phyloP scores from a whole-genome alignment of 192 early-diverging fungal genomes.

The Coemansia sp. region DNA sequence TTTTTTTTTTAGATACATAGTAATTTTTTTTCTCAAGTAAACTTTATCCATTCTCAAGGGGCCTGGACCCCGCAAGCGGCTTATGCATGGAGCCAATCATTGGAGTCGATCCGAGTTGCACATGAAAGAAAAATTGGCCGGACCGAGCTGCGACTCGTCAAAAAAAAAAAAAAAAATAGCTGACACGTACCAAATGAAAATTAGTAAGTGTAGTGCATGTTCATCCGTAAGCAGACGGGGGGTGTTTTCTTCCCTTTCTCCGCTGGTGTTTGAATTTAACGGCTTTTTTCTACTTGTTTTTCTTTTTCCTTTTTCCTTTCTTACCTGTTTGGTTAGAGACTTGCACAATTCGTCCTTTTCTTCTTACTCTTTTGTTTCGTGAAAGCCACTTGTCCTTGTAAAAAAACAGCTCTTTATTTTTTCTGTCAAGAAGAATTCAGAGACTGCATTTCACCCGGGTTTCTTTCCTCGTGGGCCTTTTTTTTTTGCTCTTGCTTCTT shows the following conservation, averaged over 20 bases:
- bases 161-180: too few species aligned
- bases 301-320: neutral
- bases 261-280: neutral
- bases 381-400: neutral
- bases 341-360: neutral
- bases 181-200: too few species aligned
- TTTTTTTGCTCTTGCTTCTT: neutral
- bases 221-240: slow-evolving; percentile 1
- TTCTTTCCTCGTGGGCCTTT: too few species aligned
- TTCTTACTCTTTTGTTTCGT: neutral
- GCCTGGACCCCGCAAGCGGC: neutral
- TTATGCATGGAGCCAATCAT: neutral
- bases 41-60: neutral
- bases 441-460: too few species aligned
- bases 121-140: slow-evolving; percentile 1
- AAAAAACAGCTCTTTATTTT: neutral
- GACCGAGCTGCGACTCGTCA: slow-evolving; percentile 31
- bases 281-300: too few species aligned
- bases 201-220: slow-evolving; percentile 7
- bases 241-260: neutral
- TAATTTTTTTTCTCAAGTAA: too few species aligned
- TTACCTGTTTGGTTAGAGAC: neutral
- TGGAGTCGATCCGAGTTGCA: neutral
- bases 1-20: neutral
- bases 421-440: too few species aligned